These are phyloP conservation scores for Corylus heterophylla DNA, from an alignment of 306 rosid species.

Conservation along the genomic window DNA sequence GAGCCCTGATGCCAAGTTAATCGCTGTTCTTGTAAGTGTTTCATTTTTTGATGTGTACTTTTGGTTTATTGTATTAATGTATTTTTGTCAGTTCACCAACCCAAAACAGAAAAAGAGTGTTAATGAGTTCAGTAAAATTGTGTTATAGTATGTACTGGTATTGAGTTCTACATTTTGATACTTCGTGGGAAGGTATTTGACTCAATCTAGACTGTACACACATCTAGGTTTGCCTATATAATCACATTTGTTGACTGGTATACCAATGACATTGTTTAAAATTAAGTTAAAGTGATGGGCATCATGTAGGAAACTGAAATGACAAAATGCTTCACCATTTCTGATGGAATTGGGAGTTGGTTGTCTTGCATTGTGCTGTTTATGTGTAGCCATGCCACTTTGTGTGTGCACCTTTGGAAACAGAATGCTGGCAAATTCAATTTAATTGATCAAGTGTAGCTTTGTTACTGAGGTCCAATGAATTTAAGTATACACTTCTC, in stretches of 20 bases:
- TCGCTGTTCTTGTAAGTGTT: constrained; percentile 76
- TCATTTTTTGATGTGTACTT: not conserved
- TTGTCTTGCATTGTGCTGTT: not conserved
- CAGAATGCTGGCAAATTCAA: not conserved
- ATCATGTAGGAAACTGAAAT: not conserved
- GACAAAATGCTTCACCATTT: not conserved
- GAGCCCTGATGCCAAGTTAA: constrained; percentile 91
- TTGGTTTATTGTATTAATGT: not conserved
- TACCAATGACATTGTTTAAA: not conserved
- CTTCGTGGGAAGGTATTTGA: not conserved
- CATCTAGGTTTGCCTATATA: constrained; percentile 1
- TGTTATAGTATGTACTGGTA: not conserved
- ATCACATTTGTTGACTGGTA: not conserved
- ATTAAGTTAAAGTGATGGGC: not conserved
- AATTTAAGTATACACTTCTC: not conserved
- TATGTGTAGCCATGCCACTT: not conserved
- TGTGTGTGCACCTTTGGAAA: constrained; percentile 4
- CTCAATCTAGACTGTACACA: not conserved
- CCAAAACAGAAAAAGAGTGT: not conserved
- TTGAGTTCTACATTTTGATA: not conserved
- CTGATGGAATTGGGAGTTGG: not conserved
- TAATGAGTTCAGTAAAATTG: not conserved
- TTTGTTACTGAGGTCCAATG: not conserved
- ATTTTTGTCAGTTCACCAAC: not conserved
- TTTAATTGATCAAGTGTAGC: not conserved